A percentile compares a stretch with the other conserved stretches of the same genome.
phyloP scores from a whole-genome alignment of 805 yeast species.

The Candida endomychidarum region DNA sequence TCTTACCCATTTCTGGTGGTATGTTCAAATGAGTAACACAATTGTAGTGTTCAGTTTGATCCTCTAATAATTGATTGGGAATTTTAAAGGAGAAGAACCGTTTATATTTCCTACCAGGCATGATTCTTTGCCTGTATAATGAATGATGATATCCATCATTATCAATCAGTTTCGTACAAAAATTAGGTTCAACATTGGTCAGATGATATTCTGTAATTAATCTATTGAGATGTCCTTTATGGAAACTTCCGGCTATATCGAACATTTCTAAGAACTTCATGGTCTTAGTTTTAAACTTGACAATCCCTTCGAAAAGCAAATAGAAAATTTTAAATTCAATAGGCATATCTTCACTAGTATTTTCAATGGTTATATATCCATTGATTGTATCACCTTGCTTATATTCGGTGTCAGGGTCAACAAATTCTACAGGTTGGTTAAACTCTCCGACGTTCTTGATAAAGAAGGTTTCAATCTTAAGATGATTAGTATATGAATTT shows the following conservation, averaged over 20 bases:
- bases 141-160: constrained; percentile 7
- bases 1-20: constrained; percentile 38
- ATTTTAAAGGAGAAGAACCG: constrained; percentile 43
- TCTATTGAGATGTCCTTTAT: constrained; percentile 34
- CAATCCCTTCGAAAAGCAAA: constrained; percentile 54
- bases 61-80: constrained; percentile 36
- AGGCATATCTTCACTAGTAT: constrained; percentile 31
- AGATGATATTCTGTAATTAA: constrained; percentile 24
- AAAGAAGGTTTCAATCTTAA: constrained; percentile 29
- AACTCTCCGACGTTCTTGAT: constrained; percentile 34
- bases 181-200: constrained; percentile 4
- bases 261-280: constrained; percentile 47
- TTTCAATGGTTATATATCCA: constrained; percentile 52
- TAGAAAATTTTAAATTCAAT: constrained; percentile 64
- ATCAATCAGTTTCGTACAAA: constrained; percentile 5
- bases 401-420: constrained; percentile 47
- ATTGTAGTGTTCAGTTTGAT: constrained; percentile 35
- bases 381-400: constrained; percentile 66
- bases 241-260: constrained; percentile 54
- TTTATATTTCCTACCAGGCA: constrained; percentile 23
- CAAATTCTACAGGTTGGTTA: constrained; percentile 26
- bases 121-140: constrained; percentile 1
- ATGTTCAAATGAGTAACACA: constrained; percentile 31
- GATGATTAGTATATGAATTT: constrained; percentile 25
- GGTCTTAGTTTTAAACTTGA: constrained; percentile 17